Evolutionary conservation across 108 stramenopile genomes (phyloP).

Genomic region (Epipyxis sp.): DNA sequence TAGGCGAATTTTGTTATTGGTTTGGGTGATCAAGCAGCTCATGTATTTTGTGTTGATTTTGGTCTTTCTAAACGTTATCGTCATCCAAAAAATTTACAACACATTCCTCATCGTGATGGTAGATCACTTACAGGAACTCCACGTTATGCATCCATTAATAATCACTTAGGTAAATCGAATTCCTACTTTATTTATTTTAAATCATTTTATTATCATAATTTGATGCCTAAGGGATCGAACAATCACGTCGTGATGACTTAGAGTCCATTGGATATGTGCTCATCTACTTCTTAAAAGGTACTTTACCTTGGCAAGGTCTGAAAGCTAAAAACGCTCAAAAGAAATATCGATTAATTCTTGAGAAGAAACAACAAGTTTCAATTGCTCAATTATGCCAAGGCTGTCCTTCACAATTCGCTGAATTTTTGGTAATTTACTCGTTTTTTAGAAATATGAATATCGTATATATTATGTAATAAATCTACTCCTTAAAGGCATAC

Average conservation of each 20-base stretch:
- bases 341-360: constrained; percentile 61
- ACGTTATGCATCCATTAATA: constrained; percentile 95
- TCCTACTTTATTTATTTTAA: no score
- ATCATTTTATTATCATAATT: no score
- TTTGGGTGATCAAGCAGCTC: constrained; percentile 73
- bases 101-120: constrained; percentile 96
- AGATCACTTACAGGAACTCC: constrained; percentile 86
- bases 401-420: constrained; percentile 91
- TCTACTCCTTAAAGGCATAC: constrained; percentile 77
- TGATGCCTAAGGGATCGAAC: no score
- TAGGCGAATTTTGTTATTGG: constrained; percentile 96
- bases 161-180: constrained; percentile 94
- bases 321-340: constrained; percentile 60
- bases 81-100: constrained; percentile 93
- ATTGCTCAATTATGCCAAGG: constrained; percentile 79
- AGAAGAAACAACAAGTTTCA: constrained; percentile 54
- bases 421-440: no score
- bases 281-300: constrained; percentile 95
- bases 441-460: constrained; percentile 11
- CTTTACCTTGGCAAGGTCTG: constrained; percentile 97
- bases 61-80: constrained; percentile 94
- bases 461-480: no score
- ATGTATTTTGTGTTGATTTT: constrained; percentile 96
- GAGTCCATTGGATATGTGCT: constrained; percentile 96
- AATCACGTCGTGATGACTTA: constrained; percentile 91